Percentiles rank a stretch among this genome's conserved stretches.
phyloP scores from a whole-genome alignment of 768 basidiomycete genomes.

The Tulasnella sp. region DNA sequence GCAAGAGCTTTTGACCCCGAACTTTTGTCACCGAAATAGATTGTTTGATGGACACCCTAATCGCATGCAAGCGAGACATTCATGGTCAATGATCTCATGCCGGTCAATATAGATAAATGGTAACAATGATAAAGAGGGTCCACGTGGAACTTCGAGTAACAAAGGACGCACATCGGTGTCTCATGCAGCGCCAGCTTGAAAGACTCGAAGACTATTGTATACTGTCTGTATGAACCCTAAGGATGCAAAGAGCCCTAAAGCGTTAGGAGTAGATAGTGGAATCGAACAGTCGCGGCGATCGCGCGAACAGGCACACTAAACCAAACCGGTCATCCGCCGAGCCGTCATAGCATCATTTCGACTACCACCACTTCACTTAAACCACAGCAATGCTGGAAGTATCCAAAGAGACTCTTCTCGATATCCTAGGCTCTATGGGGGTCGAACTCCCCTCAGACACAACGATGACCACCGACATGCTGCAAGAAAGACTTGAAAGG shows the following conservation, averaged over 20 bases:
- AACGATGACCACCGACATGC: background rate
- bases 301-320: background rate
- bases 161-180: too few species aligned
- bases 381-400: background rate
- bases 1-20: background rate
- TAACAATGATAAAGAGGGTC: too few species aligned
- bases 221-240: too few species aligned
- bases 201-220: too few species aligned
- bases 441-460: constrained; percentile 11
- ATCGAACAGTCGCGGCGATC: too few species aligned
- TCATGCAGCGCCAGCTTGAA: too few species aligned
- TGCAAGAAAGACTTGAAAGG: constrained; percentile 6
- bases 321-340: background rate
- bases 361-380: background rate
- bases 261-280: too few species aligned
- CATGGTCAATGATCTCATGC: background rate
- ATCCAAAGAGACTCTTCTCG: background rate
- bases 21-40: background rate
- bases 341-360: background rate
- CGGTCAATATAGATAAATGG: too few species aligned
- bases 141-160: too few species aligned
- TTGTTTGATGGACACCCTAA: background rate
- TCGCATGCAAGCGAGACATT: background rate
- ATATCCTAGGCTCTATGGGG: constrained; percentile 12
- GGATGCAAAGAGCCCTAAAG: too few species aligned